Conservation (phyloP, 1,284 basidiomycete genomes). For the Tausonia pullulans region DNA sequence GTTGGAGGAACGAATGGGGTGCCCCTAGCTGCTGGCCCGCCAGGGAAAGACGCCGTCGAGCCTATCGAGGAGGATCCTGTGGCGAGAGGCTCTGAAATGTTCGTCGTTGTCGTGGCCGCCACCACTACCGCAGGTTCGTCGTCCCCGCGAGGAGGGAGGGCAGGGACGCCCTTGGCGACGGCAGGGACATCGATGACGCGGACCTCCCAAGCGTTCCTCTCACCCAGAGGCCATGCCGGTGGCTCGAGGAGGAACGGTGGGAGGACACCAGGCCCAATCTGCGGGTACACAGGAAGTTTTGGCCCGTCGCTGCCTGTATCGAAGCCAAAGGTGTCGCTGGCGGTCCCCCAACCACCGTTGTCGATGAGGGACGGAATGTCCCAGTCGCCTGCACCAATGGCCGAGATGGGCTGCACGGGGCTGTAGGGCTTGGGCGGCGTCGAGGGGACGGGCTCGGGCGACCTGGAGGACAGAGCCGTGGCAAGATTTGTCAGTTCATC, state of each 20-base stretch:
- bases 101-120: no score
- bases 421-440: no score
- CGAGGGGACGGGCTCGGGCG: no score
- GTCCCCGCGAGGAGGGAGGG: neutral
- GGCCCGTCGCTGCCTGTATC: no score
- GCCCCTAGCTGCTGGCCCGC: neutral
- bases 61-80: neutral
- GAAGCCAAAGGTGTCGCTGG: no score
- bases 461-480: no score
- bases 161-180: neutral
- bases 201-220: conserved; percentile 4
- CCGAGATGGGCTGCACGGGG: no score
- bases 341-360: no score
- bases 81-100: neutral
- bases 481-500: no score
- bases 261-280: conserved; percentile 7
- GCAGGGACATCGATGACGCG: neutral
- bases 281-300: no score
- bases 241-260: conserved; percentile 1
- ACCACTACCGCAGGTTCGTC: neutral
- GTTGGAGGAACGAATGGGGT: conserved; percentile 1
- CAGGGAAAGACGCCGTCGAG: neutral
- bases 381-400: no score
- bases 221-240: conserved; percentile 1
- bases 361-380: no score